A percentile compares a stretch with the other conserved stretches of the same genome.
Conservation (phyloP, 2,329 filamentous ascomycete genomes). For the Penicillium vulpinum region DNA sequence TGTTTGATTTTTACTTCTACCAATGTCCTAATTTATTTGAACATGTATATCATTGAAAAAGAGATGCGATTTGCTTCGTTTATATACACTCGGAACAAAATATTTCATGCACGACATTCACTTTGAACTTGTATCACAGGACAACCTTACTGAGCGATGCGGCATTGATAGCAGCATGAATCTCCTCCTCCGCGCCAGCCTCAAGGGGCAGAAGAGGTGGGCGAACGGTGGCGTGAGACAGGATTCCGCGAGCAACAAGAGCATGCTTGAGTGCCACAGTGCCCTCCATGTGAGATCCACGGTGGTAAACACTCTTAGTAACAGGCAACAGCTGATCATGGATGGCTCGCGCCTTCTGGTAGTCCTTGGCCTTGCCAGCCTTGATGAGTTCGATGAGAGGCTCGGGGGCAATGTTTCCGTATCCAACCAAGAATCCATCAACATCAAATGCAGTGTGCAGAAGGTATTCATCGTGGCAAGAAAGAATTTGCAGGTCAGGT, state of each 20-base stretch:
- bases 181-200: constrained; percentile 18
- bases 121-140: constrained; percentile 30
- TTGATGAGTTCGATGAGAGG: constrained; percentile 52
- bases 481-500: constrained; percentile 53
- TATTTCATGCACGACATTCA: constrained; percentile 13
- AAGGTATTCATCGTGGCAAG: constrained; percentile 56
- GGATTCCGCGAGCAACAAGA: constrained; percentile 52
- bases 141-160: constrained; percentile 14
- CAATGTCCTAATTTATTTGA: not conserved
- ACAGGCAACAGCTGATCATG: constrained; percentile 54
- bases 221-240: constrained; percentile 53
- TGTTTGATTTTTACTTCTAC: not conserved
- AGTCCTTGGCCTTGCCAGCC: constrained; percentile 53
- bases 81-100: not conserved
- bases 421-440: constrained; percentile 57
- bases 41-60: not conserved
- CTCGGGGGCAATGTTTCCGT: constrained; percentile 56
- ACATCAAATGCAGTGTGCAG: constrained; percentile 55
- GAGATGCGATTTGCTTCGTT: not conserved
- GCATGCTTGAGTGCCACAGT: constrained; percentile 56
- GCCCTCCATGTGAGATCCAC: constrained; percentile 58
- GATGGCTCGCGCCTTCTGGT: constrained; percentile 50
- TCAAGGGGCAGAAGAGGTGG: constrained; percentile 46
- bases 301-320: constrained; percentile 57
- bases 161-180: constrained; percentile 16